Percentiles rank a stretch among this genome's conserved stretches.
These are phyloP conservation scores for Ophiocordyceps robertsii DNA, from an alignment of 2,329 filamentous ascomycete genomes.

Conservation along the genomic window DNA sequence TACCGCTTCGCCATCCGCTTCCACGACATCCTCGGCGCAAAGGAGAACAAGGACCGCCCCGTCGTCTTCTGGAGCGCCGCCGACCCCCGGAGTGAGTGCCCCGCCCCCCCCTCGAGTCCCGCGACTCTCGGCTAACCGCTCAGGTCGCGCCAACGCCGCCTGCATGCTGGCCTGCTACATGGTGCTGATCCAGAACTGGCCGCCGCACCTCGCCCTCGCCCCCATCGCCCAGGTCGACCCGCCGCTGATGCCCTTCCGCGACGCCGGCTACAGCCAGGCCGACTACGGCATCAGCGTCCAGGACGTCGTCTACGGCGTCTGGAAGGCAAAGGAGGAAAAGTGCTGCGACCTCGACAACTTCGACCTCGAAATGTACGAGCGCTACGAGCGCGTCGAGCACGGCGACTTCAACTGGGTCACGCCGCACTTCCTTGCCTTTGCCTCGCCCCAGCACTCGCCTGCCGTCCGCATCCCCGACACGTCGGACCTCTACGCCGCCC, in stretches of 20 bases:
- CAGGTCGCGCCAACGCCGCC: slow-evolving; percentile 82
- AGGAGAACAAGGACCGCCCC: slow-evolving; percentile 76
- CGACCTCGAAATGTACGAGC: slow-evolving; percentile 93
- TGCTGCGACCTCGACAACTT: slow-evolving; percentile 89
- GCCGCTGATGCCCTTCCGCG: slow-evolving; percentile 95
- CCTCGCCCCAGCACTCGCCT: slow-evolving; percentile 78
- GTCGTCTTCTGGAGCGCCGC: slow-evolving; percentile 95
- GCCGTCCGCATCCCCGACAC: slow-evolving; percentile 57
- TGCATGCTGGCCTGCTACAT: slow-evolving; percentile 96
- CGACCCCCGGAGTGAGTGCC: slow-evolving; percentile 71
- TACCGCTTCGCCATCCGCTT: slow-evolving; percentile 94
- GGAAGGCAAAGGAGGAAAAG: slow-evolving; percentile 95
- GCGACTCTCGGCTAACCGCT: neutral
- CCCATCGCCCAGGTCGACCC: slow-evolving; percentile 95
- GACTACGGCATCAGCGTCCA: slow-evolving; percentile 94
- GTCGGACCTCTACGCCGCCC: slow-evolving; percentile 57
- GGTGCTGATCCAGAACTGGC: slow-evolving; percentile 96
- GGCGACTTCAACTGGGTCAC: slow-evolving; percentile 99
- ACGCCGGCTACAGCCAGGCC: slow-evolving; percentile 95
- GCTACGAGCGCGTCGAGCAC: slow-evolving; percentile 89
- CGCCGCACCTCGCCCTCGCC: slow-evolving; percentile 85
- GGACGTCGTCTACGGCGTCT: slow-evolving; percentile 95
- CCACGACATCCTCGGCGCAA: slow-evolving; percentile 85
- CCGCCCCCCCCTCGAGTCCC: neutral
- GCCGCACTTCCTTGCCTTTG: slow-evolving; percentile 88